phyloP scores from a whole-genome alignment of 805 yeast genomes.

The Brettanomyces sp. region DNA sequence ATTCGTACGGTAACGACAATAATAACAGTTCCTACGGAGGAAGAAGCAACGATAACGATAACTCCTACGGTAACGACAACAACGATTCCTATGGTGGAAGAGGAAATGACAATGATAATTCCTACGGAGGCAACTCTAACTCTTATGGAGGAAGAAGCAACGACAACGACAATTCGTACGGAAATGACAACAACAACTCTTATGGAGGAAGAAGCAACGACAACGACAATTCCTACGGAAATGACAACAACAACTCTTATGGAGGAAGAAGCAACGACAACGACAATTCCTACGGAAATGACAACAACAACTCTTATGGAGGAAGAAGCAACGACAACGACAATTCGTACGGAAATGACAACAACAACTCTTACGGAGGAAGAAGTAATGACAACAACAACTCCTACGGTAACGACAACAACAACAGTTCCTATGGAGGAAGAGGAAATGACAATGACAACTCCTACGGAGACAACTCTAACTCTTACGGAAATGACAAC shows the following conservation, averaged over 20 bases:
- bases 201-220: conserved; percentile 20
- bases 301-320: conserved; percentile 18
- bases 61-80: conserved; percentile 15
- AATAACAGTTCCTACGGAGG: conserved; percentile 10
- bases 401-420: conserved; percentile 10
- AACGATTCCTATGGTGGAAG: conserved; percentile 21
- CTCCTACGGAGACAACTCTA: conserved; percentile 17
- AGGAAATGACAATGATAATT: conserved; percentile 13
- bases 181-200: conserved; percentile 17
- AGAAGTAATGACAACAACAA: conserved; percentile 10
- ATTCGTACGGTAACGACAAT: conserved; percentile 12
- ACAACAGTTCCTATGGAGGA: conserved; percentile 7
- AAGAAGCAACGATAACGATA: conserved; percentile 8
- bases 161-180: conserved; percentile 17
- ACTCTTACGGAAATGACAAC: conserved; percentile 11
- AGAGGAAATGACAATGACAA: conserved; percentile 9
- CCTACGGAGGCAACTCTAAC: conserved; percentile 15
- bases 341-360: conserved; percentile 20
- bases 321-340: conserved; percentile 14
- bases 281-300: conserved; percentile 17
- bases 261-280: conserved; percentile 20
- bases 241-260: conserved; percentile 21
- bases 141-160: conserved; percentile 18
- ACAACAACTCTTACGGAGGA: conserved; percentile 3
- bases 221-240: conserved; percentile 18